phyloP scores from a whole-genome alignment of 2,329 filamentous ascomycete species.

The Aphanoascus verrucosus region DNA sequence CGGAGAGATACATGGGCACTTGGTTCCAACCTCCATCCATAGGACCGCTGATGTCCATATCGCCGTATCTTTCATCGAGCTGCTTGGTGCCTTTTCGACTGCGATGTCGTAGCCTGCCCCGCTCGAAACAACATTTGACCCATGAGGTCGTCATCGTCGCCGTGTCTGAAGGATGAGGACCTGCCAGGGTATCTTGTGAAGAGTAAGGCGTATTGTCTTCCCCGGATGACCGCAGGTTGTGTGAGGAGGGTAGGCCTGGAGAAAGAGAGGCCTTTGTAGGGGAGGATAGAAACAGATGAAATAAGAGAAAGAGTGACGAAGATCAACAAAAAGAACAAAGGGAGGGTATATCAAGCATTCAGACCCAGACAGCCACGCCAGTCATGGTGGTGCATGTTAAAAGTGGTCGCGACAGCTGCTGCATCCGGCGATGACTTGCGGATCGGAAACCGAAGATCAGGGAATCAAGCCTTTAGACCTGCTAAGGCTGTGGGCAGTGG shows the following conservation, averaged over 20 bases:
- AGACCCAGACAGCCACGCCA: neutral
- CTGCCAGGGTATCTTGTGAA: neutral
- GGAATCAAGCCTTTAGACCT: neutral
- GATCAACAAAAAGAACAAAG: neutral
- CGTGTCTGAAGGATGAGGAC: neutral
- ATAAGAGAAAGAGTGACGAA: neutral
- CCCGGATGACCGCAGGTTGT: neutral
- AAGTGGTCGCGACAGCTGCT: neutral
- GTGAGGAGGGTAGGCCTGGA: neutral
- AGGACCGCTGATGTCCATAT: slow-evolving; percentile 16
- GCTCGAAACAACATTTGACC: slow-evolving; percentile 14
- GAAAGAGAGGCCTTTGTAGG: neutral
- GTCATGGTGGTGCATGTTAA: slow-evolving; percentile 3
- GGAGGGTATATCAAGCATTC: neutral
- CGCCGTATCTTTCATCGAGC: slow-evolving; percentile 17
- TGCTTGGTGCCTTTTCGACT: slow-evolving; percentile 9
- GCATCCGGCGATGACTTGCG: neutral
- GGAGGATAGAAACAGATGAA: neutral
- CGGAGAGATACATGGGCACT: slow-evolving; percentile 7
- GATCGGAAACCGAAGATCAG: slow-evolving; percentile 8
- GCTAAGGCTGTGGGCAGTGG: too few relatives aligned
- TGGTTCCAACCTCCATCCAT: slow-evolving; percentile 19
- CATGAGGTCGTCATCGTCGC: slow-evolving; percentile 28
- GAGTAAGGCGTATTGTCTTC: neutral
- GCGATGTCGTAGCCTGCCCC: slow-evolving; percentile 13